Percentiles rank a stretch among this genome's conserved stretches.
phyloP scores from a whole-genome alignment of 345 rosid genomes.

The Tarenaya hassleriana region DNA sequence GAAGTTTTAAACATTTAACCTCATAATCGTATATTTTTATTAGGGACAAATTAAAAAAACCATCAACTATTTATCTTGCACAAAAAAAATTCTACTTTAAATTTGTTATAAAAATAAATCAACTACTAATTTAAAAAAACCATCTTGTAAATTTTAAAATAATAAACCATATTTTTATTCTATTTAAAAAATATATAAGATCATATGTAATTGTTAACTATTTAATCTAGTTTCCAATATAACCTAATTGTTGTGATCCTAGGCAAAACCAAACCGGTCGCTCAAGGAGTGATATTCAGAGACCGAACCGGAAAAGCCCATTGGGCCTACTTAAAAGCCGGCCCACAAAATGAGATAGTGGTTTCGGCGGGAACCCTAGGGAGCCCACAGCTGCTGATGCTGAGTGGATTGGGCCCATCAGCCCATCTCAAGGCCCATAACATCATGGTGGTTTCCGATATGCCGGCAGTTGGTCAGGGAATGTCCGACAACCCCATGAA shows the following conservation, averaged over 20 bases:
- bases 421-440: slow-evolving; percentile 38
- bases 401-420: slow-evolving; percentile 69
- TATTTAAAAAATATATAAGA: too few species aligned
- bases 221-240: too few species aligned
- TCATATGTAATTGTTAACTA: too few species aligned
- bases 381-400: slow-evolving; percentile 67
- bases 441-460: slow-evolving; percentile 43
- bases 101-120: too few species aligned
- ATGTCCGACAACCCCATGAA: slow-evolving; percentile 81
- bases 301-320: slow-evolving; percentile 36
- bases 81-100: too few species aligned
- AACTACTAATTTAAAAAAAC: too few species aligned
- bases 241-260: too few species aligned
- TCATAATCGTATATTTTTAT: too few species aligned
- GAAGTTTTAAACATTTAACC: neutral
- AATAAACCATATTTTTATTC: too few species aligned
- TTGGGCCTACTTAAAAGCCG: slow-evolving; percentile 39
- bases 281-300: slow-evolving; percentile 51
- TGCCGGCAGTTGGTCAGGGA: slow-evolving; percentile 60
- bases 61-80: too few species aligned
- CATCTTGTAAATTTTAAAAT: too few species aligned
- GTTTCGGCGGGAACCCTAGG: slow-evolving; percentile 61
- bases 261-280: slow-evolving; percentile 35
- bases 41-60: too few species aligned
- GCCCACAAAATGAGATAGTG: slow-evolving; percentile 44